Conservation (phyloP, 2,329 filamentous ascomycete species). For the Neofusicoccum cordaticola region DNA sequence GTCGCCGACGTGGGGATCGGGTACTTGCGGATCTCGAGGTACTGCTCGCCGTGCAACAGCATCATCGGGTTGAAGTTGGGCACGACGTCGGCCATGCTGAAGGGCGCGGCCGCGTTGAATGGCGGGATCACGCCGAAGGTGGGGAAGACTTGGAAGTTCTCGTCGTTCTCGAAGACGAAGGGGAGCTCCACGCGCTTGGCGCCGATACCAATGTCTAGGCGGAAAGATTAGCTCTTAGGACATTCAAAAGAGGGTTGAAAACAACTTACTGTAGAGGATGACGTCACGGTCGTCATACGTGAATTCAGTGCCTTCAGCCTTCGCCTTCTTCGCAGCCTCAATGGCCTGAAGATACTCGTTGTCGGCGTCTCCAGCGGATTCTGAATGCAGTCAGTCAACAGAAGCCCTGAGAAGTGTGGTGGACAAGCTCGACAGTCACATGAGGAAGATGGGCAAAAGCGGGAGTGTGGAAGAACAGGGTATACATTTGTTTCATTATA, state of each 20-base stretch:
- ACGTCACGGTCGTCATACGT: conserved; percentile 81
- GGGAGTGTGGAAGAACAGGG: neutral
- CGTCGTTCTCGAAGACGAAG: conserved; percentile 84
- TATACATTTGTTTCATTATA: conserved; percentile 17
- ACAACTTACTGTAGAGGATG: conserved; percentile 72
- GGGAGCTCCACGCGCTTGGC: conserved; percentile 86
- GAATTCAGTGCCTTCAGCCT: conserved; percentile 73
- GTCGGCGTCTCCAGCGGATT: conserved; percentile 24
- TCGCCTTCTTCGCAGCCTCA: conserved; percentile 68
- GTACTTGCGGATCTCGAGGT: conserved; percentile 88
- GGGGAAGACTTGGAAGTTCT: conserved; percentile 89
- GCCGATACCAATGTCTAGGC: conserved; percentile 73
- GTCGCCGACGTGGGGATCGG: conserved; percentile 83
- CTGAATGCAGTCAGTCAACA: neutral
- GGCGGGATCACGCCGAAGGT: conserved; percentile 97
- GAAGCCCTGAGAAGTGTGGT: neutral
- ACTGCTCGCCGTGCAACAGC: conserved; percentile 98
- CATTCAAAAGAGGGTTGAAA: neutral
- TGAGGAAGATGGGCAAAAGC: neutral
- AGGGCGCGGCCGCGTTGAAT: conserved; percentile 80
- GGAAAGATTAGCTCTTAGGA: conserved; percentile 23
- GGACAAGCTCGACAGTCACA: neutral
- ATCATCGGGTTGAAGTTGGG: conserved; percentile 98
- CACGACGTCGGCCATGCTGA: conserved; percentile 75
- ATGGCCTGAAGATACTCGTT: conserved; percentile 69